Evolutionary conservation across 257 asterid species (phyloP), one percentile per base, ranked within the genome.

Genomic region (Craterostigma plantagineum): DNA sequence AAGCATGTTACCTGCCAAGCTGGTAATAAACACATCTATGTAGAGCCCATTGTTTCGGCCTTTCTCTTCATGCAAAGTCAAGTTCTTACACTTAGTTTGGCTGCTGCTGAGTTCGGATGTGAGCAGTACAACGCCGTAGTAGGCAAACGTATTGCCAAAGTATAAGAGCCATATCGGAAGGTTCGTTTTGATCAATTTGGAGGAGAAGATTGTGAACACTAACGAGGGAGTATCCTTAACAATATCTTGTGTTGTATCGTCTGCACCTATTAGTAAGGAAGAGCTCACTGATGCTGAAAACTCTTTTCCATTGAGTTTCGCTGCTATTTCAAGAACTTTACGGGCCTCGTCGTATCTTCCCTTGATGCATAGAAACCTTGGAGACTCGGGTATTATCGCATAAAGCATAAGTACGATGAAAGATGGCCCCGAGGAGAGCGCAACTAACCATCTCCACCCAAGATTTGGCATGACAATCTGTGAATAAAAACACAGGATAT

Each of bases 101-200:
- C 56, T 78, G n/a, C 72, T 56, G 63, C 78, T 70, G 38, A 83
- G 67, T 56, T 73, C 77, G 33, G 95, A 79, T 35, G 93, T 76
- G 55, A 79, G 78, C 68, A 83, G 52, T 57, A 79, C 53, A 59
- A 83, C 59, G 33, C 92, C 84, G 45, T 76, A 79, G 59, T 83
- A 83, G 27, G 79, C 56, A 59, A 83, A 83, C 3, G 72, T 37
- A 49, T 73, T 63, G 18, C 93, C 93, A 14, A 73, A 69, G 49
- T 46, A 73, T 30, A 79, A 60, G 11, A 69, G 57, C 95, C 84
- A 79, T 14, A 79, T 16, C 9, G 63, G 67, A 59, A 79, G 55
- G 62, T 80, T 79, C 27, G 80, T 71, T 50, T 48, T 64, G 4
- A 53, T 23, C 53, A 73, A 58, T 43, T 53, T 51, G 17, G 68